Evolutionary conservation across 306 rosid species (phyloP).

Genomic region (Senna siamea): DNA sequence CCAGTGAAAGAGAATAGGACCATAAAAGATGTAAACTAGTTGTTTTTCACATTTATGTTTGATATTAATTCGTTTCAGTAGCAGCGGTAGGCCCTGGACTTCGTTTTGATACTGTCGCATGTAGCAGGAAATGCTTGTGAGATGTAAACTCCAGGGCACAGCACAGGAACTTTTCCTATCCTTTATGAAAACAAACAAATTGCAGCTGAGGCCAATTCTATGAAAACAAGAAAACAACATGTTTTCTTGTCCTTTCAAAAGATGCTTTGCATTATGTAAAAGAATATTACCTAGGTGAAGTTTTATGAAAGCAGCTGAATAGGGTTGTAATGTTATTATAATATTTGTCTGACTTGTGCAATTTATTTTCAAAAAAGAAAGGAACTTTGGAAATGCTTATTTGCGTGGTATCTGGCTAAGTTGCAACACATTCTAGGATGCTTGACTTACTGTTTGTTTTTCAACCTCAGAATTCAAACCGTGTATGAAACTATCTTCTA

Average conservation of each 20-base stretch:
- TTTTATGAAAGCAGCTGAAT: neutral
- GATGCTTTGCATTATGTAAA: neutral
- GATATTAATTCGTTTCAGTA: neutral
- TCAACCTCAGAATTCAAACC: slow-evolving; percentile 6
- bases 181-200: neutral
- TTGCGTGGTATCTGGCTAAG: neutral
- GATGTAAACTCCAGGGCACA: neutral
- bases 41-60: neutral
- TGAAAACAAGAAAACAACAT: neutral
- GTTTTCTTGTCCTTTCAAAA: neutral
- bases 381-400: neutral
- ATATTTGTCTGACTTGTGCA: neutral
- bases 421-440: slow-evolving; percentile 3
- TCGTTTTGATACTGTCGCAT: neutral
- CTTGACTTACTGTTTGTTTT: neutral
- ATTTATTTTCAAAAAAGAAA: neutral
- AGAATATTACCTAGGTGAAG: neutral
- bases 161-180: neutral
- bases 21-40: neutral
- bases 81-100: neutral
- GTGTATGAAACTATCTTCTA: neutral
- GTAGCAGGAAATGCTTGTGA: slow-evolving; percentile 3
- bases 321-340: neutral
- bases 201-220: neutral
- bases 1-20: slow-evolving; percentile 10